Conservation (phyloP, 1,284 basidiomycete species). For the Coniophora puteana region DNA sequence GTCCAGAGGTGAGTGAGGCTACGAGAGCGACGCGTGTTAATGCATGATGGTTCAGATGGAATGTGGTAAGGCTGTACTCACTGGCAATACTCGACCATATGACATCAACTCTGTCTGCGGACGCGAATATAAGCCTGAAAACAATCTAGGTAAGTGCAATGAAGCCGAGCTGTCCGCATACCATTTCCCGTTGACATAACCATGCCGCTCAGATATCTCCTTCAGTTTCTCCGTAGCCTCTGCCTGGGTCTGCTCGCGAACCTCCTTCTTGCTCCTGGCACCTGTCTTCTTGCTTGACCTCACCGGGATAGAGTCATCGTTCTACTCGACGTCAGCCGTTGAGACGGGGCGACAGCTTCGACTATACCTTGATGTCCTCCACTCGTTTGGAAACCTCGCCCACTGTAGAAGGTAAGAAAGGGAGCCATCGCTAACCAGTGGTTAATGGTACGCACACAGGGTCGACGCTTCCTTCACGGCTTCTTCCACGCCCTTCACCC, state of each 20-base stretch:
- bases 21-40: no score
- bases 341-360: background rate
- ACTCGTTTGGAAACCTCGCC: constrained; percentile 52
- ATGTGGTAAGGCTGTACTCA: constrained; percentile 19
- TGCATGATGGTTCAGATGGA: constrained; percentile 14
- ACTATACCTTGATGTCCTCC: constrained; percentile 52
- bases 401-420: constrained; percentile 36
- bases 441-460: constrained; percentile 36
- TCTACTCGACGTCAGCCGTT: constrained; percentile 33
- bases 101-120: constrained; percentile 54
- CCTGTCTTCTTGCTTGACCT: constrained; percentile 70
- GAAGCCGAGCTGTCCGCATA: constrained; percentile 24
- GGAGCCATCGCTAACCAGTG: background rate
- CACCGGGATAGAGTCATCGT: constrained; percentile 58
- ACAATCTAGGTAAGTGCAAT: background rate
- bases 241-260: constrained; percentile 59
- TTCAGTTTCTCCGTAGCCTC: constrained; percentile 55
- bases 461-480: constrained; percentile 45
- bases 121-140: constrained; percentile 59
- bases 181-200: constrained; percentile 66
- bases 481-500: constrained; percentile 20
- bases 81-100: constrained; percentile 60
- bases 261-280: constrained; percentile 67
- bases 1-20: constrained; percentile 62
- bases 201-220: constrained; percentile 49